Conservation (phyloP, 768 basidiomycete species). For the Mycena albidolilacea region DNA sequence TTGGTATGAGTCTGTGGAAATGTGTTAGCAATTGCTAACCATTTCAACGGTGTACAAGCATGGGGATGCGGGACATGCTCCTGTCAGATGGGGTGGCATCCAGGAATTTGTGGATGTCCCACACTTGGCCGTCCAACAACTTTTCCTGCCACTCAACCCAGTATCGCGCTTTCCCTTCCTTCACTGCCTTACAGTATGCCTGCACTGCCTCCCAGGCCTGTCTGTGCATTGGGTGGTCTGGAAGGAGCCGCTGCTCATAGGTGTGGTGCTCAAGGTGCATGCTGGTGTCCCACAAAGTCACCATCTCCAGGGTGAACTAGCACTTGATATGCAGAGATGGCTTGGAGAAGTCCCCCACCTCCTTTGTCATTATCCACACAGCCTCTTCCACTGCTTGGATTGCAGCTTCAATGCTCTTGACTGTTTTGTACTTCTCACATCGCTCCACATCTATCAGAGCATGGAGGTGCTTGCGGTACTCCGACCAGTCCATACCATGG, state of each 20-base stretch:
- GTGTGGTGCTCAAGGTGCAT: constrained; percentile 36
- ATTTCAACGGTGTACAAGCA: constrained; percentile 35
- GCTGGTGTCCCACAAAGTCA: constrained; percentile 27
- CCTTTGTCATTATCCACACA: constrained; percentile 27
- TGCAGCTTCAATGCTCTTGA: constrained; percentile 29
- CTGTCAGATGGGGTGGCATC: constrained; percentile 45
- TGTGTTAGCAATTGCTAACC: too few relatives aligned
- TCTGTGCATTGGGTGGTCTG: constrained; percentile 46
- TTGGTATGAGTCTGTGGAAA: too few relatives aligned
- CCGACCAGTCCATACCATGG: too few relatives aligned
- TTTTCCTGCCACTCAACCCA: constrained; percentile 50
- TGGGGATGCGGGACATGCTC: constrained; percentile 45
- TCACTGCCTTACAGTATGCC: constrained; percentile 32
- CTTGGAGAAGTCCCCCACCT: constrained; percentile 35
- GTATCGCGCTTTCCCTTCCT: constrained; percentile 42
- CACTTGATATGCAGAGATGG: constrained; percentile 44
- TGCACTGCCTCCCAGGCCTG: constrained; percentile 40
- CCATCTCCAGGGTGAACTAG: constrained; percentile 54
- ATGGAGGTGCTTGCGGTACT: too few relatives aligned
- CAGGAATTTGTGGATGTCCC: constrained; percentile 36
- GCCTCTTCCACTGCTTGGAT: constrained; percentile 23
- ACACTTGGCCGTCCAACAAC: neutral
- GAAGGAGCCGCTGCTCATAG: constrained; percentile 7
- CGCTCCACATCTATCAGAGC: constrained; percentile 47
- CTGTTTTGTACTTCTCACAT: constrained; percentile 10